Evolutionary conservation across 73 alveolate genomes (phyloP).

Genomic region (Tetrahymena thermophila): DNA sequence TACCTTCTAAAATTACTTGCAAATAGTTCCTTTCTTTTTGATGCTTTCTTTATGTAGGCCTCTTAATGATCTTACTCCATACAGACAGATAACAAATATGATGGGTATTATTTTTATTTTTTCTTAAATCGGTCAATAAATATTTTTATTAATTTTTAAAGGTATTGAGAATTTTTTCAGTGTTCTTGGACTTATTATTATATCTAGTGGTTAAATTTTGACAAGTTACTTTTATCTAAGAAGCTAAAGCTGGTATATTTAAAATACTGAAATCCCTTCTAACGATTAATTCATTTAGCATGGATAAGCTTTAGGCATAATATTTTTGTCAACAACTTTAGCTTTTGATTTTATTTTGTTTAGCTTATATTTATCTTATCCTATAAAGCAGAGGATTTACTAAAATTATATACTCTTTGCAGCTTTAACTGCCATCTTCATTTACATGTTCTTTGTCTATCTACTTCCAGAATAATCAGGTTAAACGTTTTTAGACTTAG

Average conservation of each 20-base stretch:
- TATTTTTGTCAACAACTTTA: neutral
- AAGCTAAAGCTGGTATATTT: constrained; percentile 7
- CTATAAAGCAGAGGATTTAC: constrained; percentile 5
- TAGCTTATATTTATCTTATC: constrained; percentile 9
- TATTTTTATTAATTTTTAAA: neutral
- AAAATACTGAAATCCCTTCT: neutral
- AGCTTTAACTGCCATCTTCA: neutral
- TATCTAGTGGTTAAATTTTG: neutral
- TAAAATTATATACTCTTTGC: neutral
- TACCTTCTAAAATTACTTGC: constrained; percentile 11
- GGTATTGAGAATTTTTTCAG: neutral
- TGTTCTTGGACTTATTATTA: neutral
- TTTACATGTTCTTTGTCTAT: neutral
- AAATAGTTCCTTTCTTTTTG: constrained; percentile 7
- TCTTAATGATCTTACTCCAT: neutral
- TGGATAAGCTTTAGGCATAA: neutral
- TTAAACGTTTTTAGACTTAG: neutral
- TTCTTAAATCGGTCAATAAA: no score
- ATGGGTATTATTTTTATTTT: neutral
- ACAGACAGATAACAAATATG: constrained; percentile 12
- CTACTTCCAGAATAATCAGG: neutral
- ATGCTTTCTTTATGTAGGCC: constrained; percentile 14
- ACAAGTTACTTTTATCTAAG: constrained; percentile 1
- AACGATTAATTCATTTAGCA: neutral
- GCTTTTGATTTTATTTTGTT: constrained; percentile 5